phyloP scores from a whole-genome alignment of 192 early-diverging fungal genomes.

The Coemansia sp. region DNA sequence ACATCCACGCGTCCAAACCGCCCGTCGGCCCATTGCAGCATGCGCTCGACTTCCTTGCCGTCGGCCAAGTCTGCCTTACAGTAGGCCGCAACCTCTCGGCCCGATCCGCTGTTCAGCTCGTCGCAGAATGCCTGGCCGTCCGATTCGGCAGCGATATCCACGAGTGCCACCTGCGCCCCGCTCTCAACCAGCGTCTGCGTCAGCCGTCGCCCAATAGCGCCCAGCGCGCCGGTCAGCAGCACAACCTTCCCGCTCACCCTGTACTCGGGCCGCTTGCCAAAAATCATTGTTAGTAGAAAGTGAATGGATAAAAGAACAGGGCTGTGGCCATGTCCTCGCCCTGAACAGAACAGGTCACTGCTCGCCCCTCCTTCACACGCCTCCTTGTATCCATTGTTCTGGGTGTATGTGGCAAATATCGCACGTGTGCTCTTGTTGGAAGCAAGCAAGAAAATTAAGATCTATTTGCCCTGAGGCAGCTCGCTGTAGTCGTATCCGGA shows the following conservation, averaged over 20 bases:
- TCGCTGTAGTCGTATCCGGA: slow-evolving; percentile 4
- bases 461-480: neutral
- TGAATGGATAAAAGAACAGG: too few species aligned
- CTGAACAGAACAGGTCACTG: too few species aligned
- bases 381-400: too few species aligned
- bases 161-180: slow-evolving; percentile 24
- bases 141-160: slow-evolving; percentile 11
- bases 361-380: too few species aligned
- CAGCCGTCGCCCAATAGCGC: slow-evolving; percentile 30
- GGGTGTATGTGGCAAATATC: too few species aligned
- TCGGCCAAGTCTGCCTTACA: slow-evolving; percentile 13
- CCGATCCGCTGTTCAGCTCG: slow-evolving; percentile 7
- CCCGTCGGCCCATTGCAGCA: slow-evolving; percentile 12
- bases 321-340: too few species aligned
- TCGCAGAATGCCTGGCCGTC: slow-evolving; percentile 5
- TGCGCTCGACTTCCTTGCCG: slow-evolving; percentile 5
- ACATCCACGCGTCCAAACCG: slow-evolving; percentile 29
- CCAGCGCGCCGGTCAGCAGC: slow-evolving; percentile 31
- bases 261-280: too few species aligned
- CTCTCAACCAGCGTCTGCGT: slow-evolving; percentile 4
- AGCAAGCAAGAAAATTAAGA: too few species aligned
- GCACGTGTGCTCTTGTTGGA: too few species aligned
- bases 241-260: slow-evolving; percentile 16
- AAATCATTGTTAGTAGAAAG: too few species aligned
- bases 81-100: slow-evolving; percentile 10